Conservation (phyloP, 2,329 filamentous ascomycete genomes). For the Chrysosporium queenslandicum region DNA sequence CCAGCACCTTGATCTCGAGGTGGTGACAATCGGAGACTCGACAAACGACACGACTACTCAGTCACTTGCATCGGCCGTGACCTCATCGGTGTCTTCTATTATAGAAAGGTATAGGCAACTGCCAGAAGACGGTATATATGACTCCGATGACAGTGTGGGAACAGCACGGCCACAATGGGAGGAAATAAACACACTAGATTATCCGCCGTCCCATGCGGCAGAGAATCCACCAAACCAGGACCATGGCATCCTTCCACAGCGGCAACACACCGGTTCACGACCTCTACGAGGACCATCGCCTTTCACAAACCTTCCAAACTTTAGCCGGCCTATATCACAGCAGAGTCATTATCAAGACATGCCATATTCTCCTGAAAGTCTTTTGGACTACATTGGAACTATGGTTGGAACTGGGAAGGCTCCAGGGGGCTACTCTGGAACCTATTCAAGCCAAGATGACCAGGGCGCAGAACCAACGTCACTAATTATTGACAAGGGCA, state of each 20-base stretch:
- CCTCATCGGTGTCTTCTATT: conserved; percentile 7
- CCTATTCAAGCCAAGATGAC: not conserved
- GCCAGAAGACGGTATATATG: not conserved
- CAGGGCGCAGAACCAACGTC: not conserved
- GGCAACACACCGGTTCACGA: not conserved
- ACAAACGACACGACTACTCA: not conserved
- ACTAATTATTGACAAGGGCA: not conserved
- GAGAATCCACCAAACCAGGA: not conserved
- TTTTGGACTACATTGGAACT: not conserved
- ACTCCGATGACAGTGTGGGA: not conserved
- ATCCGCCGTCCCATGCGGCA: not conserved
- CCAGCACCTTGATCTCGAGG: conserved; percentile 4
- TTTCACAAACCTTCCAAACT: not conserved
- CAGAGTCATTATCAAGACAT: not conserved
- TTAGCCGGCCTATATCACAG: not conserved
- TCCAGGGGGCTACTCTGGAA: too few species aligned
- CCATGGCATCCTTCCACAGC: not conserved
- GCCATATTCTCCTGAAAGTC: not conserved
- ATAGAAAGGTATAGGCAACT: conserved; percentile 7
- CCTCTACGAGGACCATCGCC: not conserved
- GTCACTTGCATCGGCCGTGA: not conserved
- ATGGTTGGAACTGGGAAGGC: too few species aligned
- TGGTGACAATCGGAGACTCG: conserved; percentile 1
- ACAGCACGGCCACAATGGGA: not conserved
- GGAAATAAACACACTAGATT: not conserved